These are phyloP conservation scores for Cylindrotheca fusiformis DNA, from an alignment of 108 stramenopile species.

Conservation along the genomic window DNA sequence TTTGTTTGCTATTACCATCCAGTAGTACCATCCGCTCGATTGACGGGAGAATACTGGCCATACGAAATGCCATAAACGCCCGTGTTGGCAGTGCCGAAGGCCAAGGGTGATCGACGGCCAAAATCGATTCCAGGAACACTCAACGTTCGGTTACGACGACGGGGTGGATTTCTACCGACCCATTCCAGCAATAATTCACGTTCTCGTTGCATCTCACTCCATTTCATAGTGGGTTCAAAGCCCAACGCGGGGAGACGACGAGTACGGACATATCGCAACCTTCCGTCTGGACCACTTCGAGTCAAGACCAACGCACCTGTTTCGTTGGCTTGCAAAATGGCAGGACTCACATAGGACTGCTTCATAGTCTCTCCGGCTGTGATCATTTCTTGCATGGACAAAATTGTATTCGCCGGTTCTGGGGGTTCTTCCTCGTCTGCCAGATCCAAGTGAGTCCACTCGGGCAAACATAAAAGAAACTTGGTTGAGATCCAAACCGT, in stretches of 20 bases:
- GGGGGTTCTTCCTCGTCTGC: slow-evolving; percentile 69
- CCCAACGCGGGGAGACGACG: slow-evolving; percentile 57
- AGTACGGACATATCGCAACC: slow-evolving; percentile 52
- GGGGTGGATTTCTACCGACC: slow-evolving; percentile 46
- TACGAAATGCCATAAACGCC: slow-evolving; percentile 39
- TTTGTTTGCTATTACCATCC: slow-evolving; percentile 12
- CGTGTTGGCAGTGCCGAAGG: slow-evolving; percentile 36
- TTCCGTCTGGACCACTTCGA: slow-evolving; percentile 38
- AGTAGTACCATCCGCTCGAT: neutral
- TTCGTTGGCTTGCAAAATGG: slow-evolving; percentile 79
- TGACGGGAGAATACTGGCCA: slow-evolving; percentile 1
- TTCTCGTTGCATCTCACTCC: slow-evolving; percentile 54
- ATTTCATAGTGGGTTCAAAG: slow-evolving; percentile 76
- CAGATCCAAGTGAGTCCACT: slow-evolving; percentile 59
- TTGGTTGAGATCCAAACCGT: slow-evolving; percentile 57
- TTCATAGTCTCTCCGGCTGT: slow-evolving; percentile 67
- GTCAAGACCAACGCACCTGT: slow-evolving; percentile 61
- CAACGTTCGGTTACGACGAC: slow-evolving; percentile 39
- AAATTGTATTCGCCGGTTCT: slow-evolving; percentile 64
- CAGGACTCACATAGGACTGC: slow-evolving; percentile 67
- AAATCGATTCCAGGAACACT: slow-evolving; percentile 56
- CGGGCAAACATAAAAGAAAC: slow-evolving; percentile 59
- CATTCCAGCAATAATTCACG: slow-evolving; percentile 55
- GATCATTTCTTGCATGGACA: slow-evolving; percentile 43
- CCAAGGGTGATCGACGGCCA: slow-evolving; percentile 7